These are phyloP conservation scores for Pseudomassariella vexata DNA, from an alignment of 2,329 filamentous ascomycete genomes.

Conservation along the genomic window DNA sequence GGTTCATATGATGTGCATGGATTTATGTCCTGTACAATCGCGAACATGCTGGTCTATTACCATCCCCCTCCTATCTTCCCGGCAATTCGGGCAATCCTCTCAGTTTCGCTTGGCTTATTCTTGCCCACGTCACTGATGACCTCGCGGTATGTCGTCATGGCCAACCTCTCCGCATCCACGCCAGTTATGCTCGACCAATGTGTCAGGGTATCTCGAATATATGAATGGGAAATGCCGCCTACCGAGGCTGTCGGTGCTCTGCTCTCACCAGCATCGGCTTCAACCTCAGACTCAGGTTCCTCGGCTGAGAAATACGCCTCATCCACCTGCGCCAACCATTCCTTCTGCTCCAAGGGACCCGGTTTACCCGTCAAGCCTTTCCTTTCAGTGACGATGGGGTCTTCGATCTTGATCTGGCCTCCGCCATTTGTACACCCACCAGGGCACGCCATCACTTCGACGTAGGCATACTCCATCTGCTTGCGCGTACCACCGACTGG, in stretches of 20 bases:
- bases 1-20: conserved; percentile 9
- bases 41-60: conserved; percentile 51
- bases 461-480: conserved; percentile 73
- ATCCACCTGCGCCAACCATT: conserved; percentile 76
- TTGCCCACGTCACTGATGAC: conserved; percentile 96
- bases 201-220: conserved; percentile 62
- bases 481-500: conserved; percentile 51
- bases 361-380: conserved; percentile 47
- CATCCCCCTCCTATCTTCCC: conserved; percentile 91
- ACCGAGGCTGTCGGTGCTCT: conserved; percentile 37
- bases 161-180: conserved; percentile 65
- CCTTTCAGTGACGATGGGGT: conserved; percentile 55
- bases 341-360: conserved; percentile 75
- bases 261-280: conserved; percentile 15
- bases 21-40: too few species aligned
- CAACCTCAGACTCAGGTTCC: conserved; percentile 36
- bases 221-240: conserved; percentile 59
- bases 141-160: conserved; percentile 82
- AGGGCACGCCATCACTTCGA: conserved; percentile 98
- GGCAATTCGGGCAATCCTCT: conserved; percentile 81
- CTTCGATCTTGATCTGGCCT: conserved; percentile 87
- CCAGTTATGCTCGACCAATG: conserved; percentile 73
- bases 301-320: conserved; percentile 84
- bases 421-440: conserved; percentile 98
- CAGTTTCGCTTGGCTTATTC: conserved; percentile 60